A percentile compares a stretch with the other conserved stretches of the same genome.
Conservation (phyloP, 1,139 yeast species). For the Yamadazyma triangularis region DNA sequence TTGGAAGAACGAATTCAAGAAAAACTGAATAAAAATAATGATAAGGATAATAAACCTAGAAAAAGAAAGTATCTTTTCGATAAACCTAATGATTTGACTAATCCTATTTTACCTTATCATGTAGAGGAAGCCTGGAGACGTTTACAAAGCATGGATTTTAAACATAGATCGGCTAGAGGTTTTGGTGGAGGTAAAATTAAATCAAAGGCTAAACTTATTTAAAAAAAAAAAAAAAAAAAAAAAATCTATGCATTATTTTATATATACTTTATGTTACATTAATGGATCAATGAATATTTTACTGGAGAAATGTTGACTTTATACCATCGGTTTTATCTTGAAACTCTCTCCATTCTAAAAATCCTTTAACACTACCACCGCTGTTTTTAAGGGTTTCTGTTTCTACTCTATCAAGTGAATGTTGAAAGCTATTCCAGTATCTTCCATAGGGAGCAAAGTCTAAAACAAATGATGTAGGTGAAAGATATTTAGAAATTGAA, state of each 20-base stretch:
- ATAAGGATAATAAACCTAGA: slow-evolving; percentile 21
- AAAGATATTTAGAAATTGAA: slow-evolving; percentile 16
- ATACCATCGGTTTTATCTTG: slow-evolving; percentile 16
- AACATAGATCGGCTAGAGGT: slow-evolving; percentile 63
- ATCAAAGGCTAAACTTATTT: slow-evolving; percentile 40
- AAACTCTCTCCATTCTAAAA: slow-evolving; percentile 35
- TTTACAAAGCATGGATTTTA: slow-evolving; percentile 59
- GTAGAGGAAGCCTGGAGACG: slow-evolving; percentile 91
- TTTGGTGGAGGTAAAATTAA: slow-evolving; percentile 69
- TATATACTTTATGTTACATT: not conserved
- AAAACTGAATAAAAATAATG: slow-evolving; percentile 22
- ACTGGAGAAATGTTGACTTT: slow-evolving; percentile 7
- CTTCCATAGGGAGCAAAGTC: slow-evolving; percentile 35
- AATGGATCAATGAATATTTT: slow-evolving; percentile 1
- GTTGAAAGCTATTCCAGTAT: slow-evolving; percentile 33
- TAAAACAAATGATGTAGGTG: slow-evolving; percentile 16
- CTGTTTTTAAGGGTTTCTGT: slow-evolving; percentile 8
- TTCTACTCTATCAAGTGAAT: slow-evolving; percentile 22
- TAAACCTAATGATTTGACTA: slow-evolving; percentile 83
- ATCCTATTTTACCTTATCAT: slow-evolving; percentile 79
- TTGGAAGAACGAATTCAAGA: slow-evolving; percentile 52
- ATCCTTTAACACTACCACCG: slow-evolving; percentile 24
- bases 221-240: slow-evolving; percentile 2
- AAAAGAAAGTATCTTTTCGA: slow-evolving; percentile 71
- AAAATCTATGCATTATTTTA: slow-evolving; percentile 1